Percentiles rank a stretch among this genome's conserved stretches.
These are phyloP conservation scores for Eragrostis curvula DNA, from an alignment of 176 grass and related monocot species.

Conservation along the genomic window DNA sequence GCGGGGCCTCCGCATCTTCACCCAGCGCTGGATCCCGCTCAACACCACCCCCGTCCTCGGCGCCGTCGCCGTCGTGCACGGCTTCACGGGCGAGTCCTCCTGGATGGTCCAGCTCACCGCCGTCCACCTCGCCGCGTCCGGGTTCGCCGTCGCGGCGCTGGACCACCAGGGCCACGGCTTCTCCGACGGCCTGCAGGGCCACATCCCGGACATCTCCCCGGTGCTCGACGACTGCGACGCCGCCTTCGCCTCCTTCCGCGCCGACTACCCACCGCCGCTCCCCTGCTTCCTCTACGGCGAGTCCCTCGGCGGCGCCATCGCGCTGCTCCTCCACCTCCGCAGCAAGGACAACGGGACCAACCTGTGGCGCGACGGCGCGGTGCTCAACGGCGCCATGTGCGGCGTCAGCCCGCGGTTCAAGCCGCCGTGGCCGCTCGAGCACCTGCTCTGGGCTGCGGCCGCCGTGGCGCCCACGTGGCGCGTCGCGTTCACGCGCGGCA, in stretches of 20 bases:
- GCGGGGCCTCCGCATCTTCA: constrained; percentile 70
- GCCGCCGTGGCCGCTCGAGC: constrained; percentile 86
- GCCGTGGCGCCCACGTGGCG: constrained; percentile 71
- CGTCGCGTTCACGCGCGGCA: constrained; percentile 66
- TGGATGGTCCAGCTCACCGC: constrained; percentile 76
- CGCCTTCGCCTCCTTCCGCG: constrained; percentile 78
- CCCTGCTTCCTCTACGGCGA: constrained; percentile 89
- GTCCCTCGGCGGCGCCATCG: constrained; percentile 88
- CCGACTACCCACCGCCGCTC: constrained; percentile 66
- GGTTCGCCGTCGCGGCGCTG: constrained; percentile 75
- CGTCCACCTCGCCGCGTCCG: constrained; percentile 72
- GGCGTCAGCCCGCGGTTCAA: constrained; percentile 82
- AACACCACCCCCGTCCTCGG: constrained; percentile 41
- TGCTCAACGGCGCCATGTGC: constrained; percentile 95
- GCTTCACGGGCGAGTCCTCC: constrained; percentile 82
- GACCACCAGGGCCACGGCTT: constrained; percentile 96
- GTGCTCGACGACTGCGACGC: constrained; percentile 88
- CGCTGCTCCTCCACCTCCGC: constrained; percentile 72
- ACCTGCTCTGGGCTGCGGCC: constrained; percentile 62
- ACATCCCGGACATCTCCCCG: constrained; percentile 70
- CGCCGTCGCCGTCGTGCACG: constrained; percentile 68
- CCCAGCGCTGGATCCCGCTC: constrained; percentile 70
- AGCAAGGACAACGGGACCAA: not conserved
- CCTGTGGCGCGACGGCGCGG: constrained; percentile 60
- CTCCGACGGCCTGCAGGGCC: constrained; percentile 65